Evolutionary conservation across 2,329 filamentous ascomycete genomes (phyloP).

Genomic region (Hypoxylon sp.): DNA sequence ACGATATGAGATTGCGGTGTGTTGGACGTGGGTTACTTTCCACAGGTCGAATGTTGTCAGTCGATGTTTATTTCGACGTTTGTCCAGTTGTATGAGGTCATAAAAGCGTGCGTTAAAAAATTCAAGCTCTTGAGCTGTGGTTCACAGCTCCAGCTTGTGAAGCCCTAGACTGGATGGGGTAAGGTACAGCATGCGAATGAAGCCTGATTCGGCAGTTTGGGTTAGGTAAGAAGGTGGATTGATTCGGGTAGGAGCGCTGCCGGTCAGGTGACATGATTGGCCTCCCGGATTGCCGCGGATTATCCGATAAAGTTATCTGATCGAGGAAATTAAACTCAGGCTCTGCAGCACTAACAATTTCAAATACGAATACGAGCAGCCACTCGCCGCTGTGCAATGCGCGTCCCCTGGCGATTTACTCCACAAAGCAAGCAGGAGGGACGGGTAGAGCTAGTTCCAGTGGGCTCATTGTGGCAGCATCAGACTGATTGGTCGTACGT

Average conservation of each 20-base stretch:
- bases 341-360: conserved; percentile 23
- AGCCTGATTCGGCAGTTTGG: conserved; percentile 7
- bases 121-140: conserved; percentile 15
- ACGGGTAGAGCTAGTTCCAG: conserved; percentile 50
- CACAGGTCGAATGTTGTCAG: conserved; percentile 49
- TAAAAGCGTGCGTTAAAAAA: conserved; percentile 33
- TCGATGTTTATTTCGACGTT: conserved; percentile 45
- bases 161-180: conserved; percentile 24
- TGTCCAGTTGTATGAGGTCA: conserved; percentile 48
- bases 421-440: conserved; percentile 28
- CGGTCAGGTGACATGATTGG: conserved; percentile 35
- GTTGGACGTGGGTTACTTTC: conserved; percentile 32
- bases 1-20: conserved; percentile 40
- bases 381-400: conserved; percentile 10
- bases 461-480: conserved; percentile 53
- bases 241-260: conserved; percentile 22
- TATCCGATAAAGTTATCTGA: conserved; percentile 43
- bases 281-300: conserved; percentile 14
- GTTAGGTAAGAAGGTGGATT: conserved; percentile 29
- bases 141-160: conserved; percentile 11
- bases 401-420: conserved; percentile 33
- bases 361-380: conserved; percentile 44
- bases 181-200: conserved; percentile 10
- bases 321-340: conserved; percentile 14
- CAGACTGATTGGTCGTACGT: conserved; percentile 51